Evolutionary conservation across 176 grass and related monocot genomes (phyloP).

Genomic region (Triticum aestivum): DNA sequence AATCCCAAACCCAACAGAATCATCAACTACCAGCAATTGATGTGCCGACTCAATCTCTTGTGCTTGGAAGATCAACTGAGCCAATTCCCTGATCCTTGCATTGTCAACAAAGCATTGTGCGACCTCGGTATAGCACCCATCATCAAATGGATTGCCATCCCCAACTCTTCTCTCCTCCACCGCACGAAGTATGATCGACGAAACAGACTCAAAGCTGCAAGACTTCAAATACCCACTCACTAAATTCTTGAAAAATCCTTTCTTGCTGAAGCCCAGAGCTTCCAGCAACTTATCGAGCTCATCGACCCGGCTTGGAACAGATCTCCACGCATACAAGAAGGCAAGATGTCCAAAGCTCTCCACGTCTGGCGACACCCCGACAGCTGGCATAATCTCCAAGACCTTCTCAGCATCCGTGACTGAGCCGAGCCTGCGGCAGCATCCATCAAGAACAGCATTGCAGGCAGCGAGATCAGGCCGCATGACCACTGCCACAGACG

Average conservation of each 20-base stretch:
- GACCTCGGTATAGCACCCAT: constrained; percentile 59
- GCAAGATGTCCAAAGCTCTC: constrained; percentile 80
- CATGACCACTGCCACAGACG: constrained; percentile 40
- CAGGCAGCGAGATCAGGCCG: constrained; percentile 62
- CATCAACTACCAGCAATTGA: constrained; percentile 29
- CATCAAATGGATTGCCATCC: constrained; percentile 35
- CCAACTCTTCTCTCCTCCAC: constrained; percentile 53
- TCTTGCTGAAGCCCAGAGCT: constrained; percentile 66
- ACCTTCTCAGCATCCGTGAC: constrained; percentile 71
- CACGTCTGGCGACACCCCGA: constrained; percentile 67
- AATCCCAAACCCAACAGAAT: constrained; percentile 79
- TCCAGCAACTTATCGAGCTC: constrained; percentile 89
- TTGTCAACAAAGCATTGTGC: constrained; percentile 55
- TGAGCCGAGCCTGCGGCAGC: constrained; percentile 66
- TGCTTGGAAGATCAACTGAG: constrained; percentile 68
- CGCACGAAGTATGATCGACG: constrained; percentile 52
- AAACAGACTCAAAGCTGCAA: constrained; percentile 56
- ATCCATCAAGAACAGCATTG: constrained; percentile 74
- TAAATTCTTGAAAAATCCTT: constrained; percentile 73
- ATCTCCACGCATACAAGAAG: constrained; percentile 83
- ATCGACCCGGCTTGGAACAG: constrained; percentile 46
- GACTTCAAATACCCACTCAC: constrained; percentile 68
- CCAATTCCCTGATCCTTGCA: constrained; percentile 64
- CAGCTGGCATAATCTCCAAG: constrained; percentile 65
- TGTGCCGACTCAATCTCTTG: constrained; percentile 71